Evolutionary conservation across 805 yeast genomes (phyloP), one percentile per base, ranked within the genome.

Genomic region (Candida quercuum): DNA sequence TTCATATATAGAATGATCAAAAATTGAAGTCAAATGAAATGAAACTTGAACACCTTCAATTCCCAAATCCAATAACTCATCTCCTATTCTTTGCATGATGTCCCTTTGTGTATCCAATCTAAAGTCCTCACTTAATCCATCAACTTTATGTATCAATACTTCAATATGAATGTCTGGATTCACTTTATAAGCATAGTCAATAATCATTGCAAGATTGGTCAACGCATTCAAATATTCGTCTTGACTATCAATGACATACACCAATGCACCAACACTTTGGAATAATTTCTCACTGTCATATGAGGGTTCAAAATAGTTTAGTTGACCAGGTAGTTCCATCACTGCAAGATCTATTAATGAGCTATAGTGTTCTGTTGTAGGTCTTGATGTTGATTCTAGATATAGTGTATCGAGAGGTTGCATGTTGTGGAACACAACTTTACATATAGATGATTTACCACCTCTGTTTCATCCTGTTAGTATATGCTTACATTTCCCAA

Each of bases 361-460:
- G 34, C 80, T 74, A 56, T 88, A 85, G 52, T 76, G 84, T 51
- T 88, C 96, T 12, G 83, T 73, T 3, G 94, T 84, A 4, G 96
- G 96, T 52, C 81, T 84, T 3, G 94, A 75, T 0, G 99, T 91
- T 36, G 89, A 78, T 50, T 91, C 98, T 38, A 93, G 64, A 53
- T 91, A 91, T 32, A 91, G 61, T 0, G 98, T 89, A 53, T 91
- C 97, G 43, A 88, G 67, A 2, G 99, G 97, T 55, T 86, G 95
- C 95, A 93, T 87, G 56, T 86, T 85, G 59, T 91, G 96, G 61
- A 93, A 93, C 2, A 93, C 94, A 12, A 93, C 98, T 56, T 91
- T 88, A 53, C 96, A 81, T 23, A 93, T 93, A 3, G 97, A 88
- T 8, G 96, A 86, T 61, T 93, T 93, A 12, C 99, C 99, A 16